Conservation (phyloP, 352 stramenopile species). For the Aphanomyces invadans region DNA sequence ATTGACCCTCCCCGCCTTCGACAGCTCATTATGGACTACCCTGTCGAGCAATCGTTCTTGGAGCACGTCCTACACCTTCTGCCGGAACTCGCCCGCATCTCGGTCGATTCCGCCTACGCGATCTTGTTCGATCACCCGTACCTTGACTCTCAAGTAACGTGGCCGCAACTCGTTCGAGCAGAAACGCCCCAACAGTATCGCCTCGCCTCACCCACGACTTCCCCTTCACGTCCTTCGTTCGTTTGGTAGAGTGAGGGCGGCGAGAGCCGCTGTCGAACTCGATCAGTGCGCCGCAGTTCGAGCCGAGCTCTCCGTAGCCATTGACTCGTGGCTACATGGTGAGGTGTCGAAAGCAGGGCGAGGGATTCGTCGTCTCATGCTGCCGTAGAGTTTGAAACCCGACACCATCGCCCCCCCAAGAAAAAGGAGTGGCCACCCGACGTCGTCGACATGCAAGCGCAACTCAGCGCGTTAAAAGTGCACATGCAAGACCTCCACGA, state of each 20-base stretch:
- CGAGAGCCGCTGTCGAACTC: background rate
- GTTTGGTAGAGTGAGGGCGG: background rate
- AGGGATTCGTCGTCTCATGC: too few relatives aligned
- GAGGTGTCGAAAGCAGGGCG: too few relatives aligned
- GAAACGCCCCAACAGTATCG: slow-evolving; percentile 10
- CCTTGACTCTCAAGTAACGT: background rate
- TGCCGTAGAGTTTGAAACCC: background rate
- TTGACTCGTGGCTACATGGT: background rate
- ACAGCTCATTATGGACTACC: slow-evolving; percentile 4
- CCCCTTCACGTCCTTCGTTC: too few relatives aligned
- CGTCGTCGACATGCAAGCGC: background rate
- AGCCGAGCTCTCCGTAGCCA: background rate
- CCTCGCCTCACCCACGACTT: too few relatives aligned
- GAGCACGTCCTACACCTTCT: background rate
- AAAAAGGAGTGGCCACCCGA: slow-evolving; percentile 7
- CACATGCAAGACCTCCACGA: slow-evolving; percentile 14
- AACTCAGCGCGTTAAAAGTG: background rate
- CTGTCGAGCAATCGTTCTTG: slow-evolving; percentile 1
- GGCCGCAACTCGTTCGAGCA: background rate
- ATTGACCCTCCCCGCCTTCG: background rate
- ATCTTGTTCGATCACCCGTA: background rate
- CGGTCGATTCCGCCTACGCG: background rate
- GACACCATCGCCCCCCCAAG: background rate
- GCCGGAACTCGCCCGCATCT: background rate
- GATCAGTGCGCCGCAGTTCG: background rate